Percentiles rank a stretch among this genome's conserved stretches.
Evolutionary conservation across 176 grass and related monocot species (phyloP).

Genomic region (Dendrocalamus sinicus): DNA sequence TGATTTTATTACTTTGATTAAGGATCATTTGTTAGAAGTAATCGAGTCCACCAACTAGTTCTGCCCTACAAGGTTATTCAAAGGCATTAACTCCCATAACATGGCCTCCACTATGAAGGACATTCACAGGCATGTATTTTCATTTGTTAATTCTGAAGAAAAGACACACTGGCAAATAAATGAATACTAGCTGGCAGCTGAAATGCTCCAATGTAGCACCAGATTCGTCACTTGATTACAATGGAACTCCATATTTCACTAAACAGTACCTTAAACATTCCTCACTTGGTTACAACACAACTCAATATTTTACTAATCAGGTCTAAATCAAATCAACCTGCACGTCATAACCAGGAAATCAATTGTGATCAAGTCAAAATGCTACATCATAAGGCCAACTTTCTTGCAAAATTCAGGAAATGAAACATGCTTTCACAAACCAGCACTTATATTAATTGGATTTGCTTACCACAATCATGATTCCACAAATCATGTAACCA

Average conservation of each 20-base stretch:
- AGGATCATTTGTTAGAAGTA: not conserved
- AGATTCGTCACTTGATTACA: not conserved
- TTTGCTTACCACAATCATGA: not conserved
- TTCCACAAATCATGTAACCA: not conserved
- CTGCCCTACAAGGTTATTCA: not conserved
- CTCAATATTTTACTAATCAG: not conserved
- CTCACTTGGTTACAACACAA: not conserved
- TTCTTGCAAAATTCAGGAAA: not conserved
- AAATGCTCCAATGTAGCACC: not conserved
- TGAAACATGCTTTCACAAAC: not conserved
- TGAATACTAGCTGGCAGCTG: not conserved
- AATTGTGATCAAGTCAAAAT: not conserved
- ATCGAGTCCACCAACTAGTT: constrained; percentile 2
- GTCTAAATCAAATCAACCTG: constrained; percentile 25
- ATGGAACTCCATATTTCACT: not conserved
- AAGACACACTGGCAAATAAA: not conserved
- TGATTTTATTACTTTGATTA: not conserved
- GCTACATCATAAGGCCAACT: not conserved
- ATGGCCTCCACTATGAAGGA: not conserved
- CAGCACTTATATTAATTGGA: not conserved
- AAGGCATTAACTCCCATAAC: not conserved
- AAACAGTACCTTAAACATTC: not conserved
- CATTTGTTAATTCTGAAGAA: not conserved
- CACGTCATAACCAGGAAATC: not conserved
- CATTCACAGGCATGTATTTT: not conserved